Evolutionary conservation across 2,329 filamentous ascomycete species (phyloP), one percentile per base, ranked within the genome.

Genomic region (Colletotrichum musicola): DNA sequence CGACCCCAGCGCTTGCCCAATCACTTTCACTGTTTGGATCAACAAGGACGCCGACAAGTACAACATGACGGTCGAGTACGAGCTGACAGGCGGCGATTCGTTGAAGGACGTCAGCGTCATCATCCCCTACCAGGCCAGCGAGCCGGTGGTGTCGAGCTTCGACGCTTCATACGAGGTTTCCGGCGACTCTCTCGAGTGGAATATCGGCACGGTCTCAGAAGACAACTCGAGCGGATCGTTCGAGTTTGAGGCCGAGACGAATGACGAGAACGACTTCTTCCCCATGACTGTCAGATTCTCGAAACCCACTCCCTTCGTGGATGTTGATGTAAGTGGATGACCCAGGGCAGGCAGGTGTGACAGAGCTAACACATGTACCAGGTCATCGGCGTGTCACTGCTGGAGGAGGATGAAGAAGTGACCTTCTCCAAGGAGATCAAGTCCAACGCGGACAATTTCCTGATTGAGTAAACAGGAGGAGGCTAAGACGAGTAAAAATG

Each of bases 1-100:
- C 73, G 93, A 97, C 74, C 82, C 92, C 42, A 90, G 90, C 71
- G 89, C 95, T 62, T 90, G 97, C 44, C 96, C 96, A 7, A 96
- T 99, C 76, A 96, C 93, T 44, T 98, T 99, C 80, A 98, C 94
- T 2, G 95, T 98, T 44, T 99, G 96, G 96, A 93, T 97, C 69
- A 98, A 97, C 81, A 94, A 95, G 80, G 92, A 93, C 55, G 89
- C 91, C 54, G 89, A 90, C 77, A 94, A 91, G 75, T 97, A 92
- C 80, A 97, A 93, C 72, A 89, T 99, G 77, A 99, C 95, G 1
- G 89, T 98, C 40, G 96, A 98, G 81, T 99, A 98, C 79, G 96
- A 99, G 80, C 88, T 97, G 68, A 95, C 93, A 0, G 93, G 94
- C 59, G 86, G 89, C 2, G 93, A 95, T 72, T 81, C 88, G 13